These are phyloP conservation scores for Phytophthora litchii DNA, from an alignment of 352 stramenopile genomes.

Conservation along the genomic window DNA sequence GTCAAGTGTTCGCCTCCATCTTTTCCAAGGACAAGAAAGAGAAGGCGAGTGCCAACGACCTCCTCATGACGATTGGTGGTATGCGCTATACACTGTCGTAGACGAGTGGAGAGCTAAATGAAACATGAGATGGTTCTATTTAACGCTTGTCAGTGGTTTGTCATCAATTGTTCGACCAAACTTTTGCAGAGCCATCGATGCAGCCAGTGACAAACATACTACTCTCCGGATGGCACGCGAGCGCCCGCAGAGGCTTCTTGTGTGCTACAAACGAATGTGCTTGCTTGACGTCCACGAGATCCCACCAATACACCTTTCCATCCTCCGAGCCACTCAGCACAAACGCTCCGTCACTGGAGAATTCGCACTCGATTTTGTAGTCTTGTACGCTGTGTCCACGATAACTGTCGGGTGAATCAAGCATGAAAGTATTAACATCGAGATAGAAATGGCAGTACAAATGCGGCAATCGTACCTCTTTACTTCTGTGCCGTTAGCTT, in stretches of 20 bases:
- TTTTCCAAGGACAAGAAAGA: constrained; percentile 75
- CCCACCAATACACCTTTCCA: constrained; percentile 68
- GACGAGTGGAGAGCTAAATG: constrained; percentile 1
- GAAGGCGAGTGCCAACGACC: constrained; percentile 77
- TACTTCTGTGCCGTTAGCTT: constrained; percentile 60
- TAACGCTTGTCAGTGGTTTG: not conserved
- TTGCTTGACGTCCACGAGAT: constrained; percentile 48
- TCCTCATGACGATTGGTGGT: constrained; percentile 86
- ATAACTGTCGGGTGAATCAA: constrained; percentile 42
- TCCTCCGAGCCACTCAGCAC: constrained; percentile 83
- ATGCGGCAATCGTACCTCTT: constrained; percentile 51
- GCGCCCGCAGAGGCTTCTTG: constrained; percentile 60
- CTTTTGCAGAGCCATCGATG: constrained; percentile 71
- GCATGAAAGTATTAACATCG: constrained; percentile 5
- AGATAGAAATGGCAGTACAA: not conserved
- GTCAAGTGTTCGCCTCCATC: constrained; percentile 80
- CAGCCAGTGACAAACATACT: constrained; percentile 71
- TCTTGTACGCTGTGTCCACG: constrained; percentile 62
- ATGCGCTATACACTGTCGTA: constrained; percentile 88
- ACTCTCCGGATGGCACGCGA: constrained; percentile 67
- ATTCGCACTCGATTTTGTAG: constrained; percentile 76
- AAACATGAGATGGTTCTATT: not conserved
- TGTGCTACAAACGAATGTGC: constrained; percentile 61
- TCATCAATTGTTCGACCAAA: constrained; percentile 48
- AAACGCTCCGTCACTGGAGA: constrained; percentile 68